Evolutionary conservation across 805 yeast genomes (phyloP).

Genomic region (Monosporozyma unispora): DNA sequence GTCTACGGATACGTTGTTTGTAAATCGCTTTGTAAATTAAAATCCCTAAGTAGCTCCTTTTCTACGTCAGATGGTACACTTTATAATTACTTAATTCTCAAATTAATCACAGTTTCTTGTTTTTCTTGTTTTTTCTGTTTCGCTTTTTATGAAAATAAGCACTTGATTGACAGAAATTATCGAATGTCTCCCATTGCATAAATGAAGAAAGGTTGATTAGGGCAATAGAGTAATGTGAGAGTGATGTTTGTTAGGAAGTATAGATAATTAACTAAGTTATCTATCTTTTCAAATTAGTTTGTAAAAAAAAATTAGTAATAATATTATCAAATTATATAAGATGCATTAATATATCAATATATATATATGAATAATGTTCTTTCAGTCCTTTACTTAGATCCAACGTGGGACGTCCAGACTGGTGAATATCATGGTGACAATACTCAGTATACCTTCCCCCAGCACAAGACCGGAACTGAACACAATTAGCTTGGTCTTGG

Average conservation of each 20-base stretch:
- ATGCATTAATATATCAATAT: not conserved
- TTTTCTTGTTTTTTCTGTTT: not conserved
- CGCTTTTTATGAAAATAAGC: not conserved
- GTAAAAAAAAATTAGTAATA: too few species aligned
- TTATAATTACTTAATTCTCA: not conserved
- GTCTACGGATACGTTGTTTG: too few species aligned
- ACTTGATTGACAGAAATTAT: not conserved
- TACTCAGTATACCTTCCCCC: conserved; percentile 89
- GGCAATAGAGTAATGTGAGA: too few species aligned
- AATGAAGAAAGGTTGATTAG: not conserved
- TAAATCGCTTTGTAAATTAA: not conserved
- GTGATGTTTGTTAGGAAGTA: too few species aligned
- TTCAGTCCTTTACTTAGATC: not conserved
- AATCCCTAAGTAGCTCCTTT: not conserved
- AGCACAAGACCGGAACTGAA: conserved; percentile 85
- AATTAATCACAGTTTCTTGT: not conserved
- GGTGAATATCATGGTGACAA: conserved; percentile 69
- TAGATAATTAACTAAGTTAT: too few species aligned
- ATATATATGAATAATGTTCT: not conserved
- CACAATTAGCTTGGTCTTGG: conserved; percentile 69
- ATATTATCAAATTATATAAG: not conserved
- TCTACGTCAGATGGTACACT: not conserved
- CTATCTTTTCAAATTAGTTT: too few species aligned
- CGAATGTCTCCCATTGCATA: not conserved
- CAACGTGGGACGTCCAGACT: conserved; percentile 58